Base-by-base conservation (phyloP, 805 yeast genomes). In the Saccharomycopsis schoenii region DNA sequence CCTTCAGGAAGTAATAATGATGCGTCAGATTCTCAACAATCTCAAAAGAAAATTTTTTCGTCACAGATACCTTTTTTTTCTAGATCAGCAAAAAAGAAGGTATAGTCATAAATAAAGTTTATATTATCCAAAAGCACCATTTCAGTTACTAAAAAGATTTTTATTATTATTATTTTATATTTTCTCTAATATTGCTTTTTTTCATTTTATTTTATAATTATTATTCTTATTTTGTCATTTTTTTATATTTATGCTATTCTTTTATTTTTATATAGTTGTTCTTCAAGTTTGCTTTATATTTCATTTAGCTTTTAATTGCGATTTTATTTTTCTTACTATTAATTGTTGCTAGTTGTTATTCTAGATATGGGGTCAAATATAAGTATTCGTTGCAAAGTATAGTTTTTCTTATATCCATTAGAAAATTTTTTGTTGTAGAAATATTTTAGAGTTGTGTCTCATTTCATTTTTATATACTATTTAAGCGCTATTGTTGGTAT, bases 51-150 rank as follows among this genome's bases (percentile, higher is more conserved):
- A 39, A 57, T 34, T 10, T 62, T 62, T 39, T 50, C 39, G n/a
- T 62, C 65, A 10, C 65, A 62, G 29, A 62, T 62, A 19, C 65
- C 65, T 1, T 36, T 60, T 14, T 62, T 62, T 40, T 55, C 63
- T 14, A 52, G 65, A 55, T 59, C 61, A 12, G 39, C 57, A 21
- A 61, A 54, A 41, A 61, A 61, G 52, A 61, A 61, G 41, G 50
- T 40, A 14, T 58, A 19, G 34, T n/a, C 11, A 24, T 41, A n/a
- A 42, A 21, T 24, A 24, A 15, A 15, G 41, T 42, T 56, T 41
- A 24, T 56, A 25, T 41, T 56, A 19, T 25, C 41, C 10, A 24
- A 25, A 47, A 34, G 21, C 25, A 6, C 25, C n/a, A 10, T 17
- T 57, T 41, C 24, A 47, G 2, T 43, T 34, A 29, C 2, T 42